These are phyloP conservation scores for Simplicillium sp. DNA, from an alignment of 2,329 filamentous ascomycete species.

Conservation along the genomic window DNA sequence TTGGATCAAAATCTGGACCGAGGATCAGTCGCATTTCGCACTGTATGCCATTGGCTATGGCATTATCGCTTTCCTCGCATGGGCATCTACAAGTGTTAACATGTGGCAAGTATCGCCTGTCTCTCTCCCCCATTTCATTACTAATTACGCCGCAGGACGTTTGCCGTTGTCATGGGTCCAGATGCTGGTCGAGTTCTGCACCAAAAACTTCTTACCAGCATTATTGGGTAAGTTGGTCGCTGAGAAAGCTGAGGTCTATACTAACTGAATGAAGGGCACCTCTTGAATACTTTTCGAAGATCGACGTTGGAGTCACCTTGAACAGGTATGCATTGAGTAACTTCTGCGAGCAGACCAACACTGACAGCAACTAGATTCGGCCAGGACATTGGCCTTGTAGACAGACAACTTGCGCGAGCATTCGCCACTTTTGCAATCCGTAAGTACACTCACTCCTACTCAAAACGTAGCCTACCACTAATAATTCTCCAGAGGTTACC, in stretches of 20 bases:
- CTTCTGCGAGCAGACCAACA: no score
- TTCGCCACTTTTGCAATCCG: constrained; percentile 19
- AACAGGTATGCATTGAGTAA: constrained; percentile 15
- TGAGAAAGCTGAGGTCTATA: not conserved
- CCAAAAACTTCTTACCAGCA: constrained; percentile 5
- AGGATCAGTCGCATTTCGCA: constrained; percentile 11
- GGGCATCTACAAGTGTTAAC: constrained; percentile 17
- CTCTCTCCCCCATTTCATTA: not conserved
- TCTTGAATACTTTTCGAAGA: constrained; percentile 27
- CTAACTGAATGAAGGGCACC: constrained; percentile 19
- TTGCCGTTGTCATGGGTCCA: constrained; percentile 12
- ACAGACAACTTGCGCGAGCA: constrained; percentile 24
- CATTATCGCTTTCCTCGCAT: constrained; percentile 22
- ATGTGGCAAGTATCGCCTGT: constrained; percentile 19
- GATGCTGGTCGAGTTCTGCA: constrained; percentile 22
- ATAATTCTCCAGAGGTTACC: constrained; percentile 18
- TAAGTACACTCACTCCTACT: constrained; percentile 10
- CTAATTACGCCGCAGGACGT: not conserved
- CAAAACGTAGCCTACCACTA: not conserved
- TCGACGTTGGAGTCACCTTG: constrained; percentile 26
- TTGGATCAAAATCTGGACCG: constrained; percentile 30
- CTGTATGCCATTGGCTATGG: constrained; percentile 28
- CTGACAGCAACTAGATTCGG: constrained; percentile 17
- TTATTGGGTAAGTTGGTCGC: constrained; percentile 1
- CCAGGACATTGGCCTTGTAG: constrained; percentile 29